Base-by-base conservation (phyloP, 2,329 filamentous ascomycete species). In the Neofusicoccum ribis region DNA sequence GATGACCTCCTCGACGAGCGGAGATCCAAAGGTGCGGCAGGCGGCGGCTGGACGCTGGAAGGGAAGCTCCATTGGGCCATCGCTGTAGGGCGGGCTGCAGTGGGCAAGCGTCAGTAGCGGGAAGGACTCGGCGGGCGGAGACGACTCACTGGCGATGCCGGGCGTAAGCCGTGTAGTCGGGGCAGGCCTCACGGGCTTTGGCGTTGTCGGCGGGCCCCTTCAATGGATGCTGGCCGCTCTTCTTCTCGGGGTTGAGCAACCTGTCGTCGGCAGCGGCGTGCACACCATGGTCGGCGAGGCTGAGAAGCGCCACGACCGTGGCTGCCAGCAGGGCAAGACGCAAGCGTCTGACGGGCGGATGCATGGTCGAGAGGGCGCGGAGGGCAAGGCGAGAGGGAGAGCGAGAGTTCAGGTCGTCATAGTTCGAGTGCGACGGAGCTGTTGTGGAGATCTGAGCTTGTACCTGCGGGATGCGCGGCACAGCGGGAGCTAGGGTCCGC, bases 1-100 rank as follows among this genome's bases (percentile, higher is more conserved):
- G 68, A 99, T 97, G 60, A 97, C 91, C 72, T 91, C 85, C 77
- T 99, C 95, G 51, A 98, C 96, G 3, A 90, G 84, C 27, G 90
- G 86, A 0, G 93, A 97, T 64, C 88, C 86, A 79, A 98, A 99
- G 0, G 93, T 97, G 68, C 95, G 91, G 77, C 95, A 99, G 75
- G 87, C 85, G 64, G 83, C 82, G 37, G 89, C 86, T 3, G 95
- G 95, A 66, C 95, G 86, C 76, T 99, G 95, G 77, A 88, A 98
- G 0, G 95, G 93, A 1, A 99, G 84, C 61, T 84, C 82, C 72
- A 96, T 84, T 4, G 91, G 90, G 0, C 95, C 95, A 20, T 88
- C 82, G 77, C 92, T 97, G 68, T 90, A 86, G 0, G 95, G 95
- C 20, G 83, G 84, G 76, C 93, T 96, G 67, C 31, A 51, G 51